Evolutionary conservation across 805 yeast genomes (phyloP).

Genomic region (Lachancea quebecensis): DNA sequence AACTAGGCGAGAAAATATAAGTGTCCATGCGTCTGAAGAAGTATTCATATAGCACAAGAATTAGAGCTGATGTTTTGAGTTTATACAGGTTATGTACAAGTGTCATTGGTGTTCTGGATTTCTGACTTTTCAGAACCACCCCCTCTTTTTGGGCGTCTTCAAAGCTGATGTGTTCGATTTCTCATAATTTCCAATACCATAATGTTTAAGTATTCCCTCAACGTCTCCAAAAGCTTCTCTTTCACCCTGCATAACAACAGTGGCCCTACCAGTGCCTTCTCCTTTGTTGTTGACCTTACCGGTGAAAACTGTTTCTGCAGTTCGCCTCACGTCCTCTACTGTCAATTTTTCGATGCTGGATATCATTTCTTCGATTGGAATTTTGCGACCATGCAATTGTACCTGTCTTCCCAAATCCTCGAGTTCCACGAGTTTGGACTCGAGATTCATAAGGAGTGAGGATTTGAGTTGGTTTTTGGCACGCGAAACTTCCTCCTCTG

Average conservation of each 20-base stretch:
- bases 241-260: conserved; percentile 84
- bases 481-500: conserved; percentile 67
- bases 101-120: background rate
- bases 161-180: conserved; percentile 9
- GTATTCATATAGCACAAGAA: conserved; percentile 18
- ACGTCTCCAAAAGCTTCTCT: conserved; percentile 84
- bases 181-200: conserved; percentile 57
- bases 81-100: conserved; percentile 4
- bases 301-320: conserved; percentile 69
- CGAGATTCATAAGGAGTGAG: conserved; percentile 85
- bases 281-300: conserved; percentile 46
- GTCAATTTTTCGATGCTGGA: conserved; percentile 62
- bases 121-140: conserved; percentile 25
- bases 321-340: conserved; percentile 58
- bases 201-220: conserved; percentile 50
- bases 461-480: conserved; percentile 91
- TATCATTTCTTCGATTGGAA: conserved; percentile 78
- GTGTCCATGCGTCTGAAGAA: conserved; percentile 15
- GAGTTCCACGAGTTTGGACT: conserved; percentile 84
- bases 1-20: conserved; percentile 13
- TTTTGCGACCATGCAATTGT: conserved; percentile 69
- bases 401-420: conserved; percentile 96
- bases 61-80: background rate
- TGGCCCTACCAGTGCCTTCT: conserved; percentile 60
- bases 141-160: conserved; percentile 11